Evolutionary conservation across 164 flowering plant genomes (phyloP).

Genomic region (Piper betle): DNA sequence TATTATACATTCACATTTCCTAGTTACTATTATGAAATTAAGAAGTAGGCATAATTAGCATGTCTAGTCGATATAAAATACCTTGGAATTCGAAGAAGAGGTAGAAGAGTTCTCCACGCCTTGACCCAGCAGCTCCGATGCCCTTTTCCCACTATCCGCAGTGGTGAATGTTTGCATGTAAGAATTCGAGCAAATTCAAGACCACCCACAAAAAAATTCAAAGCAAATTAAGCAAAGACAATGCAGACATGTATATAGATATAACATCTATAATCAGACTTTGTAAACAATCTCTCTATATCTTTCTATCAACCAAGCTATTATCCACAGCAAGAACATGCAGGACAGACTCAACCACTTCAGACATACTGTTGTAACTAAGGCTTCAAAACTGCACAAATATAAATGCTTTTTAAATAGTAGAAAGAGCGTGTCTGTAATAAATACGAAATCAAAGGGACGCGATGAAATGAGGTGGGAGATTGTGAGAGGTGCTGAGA

Average conservation of each 20-base stretch:
- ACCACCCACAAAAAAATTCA: neutral
- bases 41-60: no score
- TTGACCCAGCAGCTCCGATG: slow-evolving; percentile 12
- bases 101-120: neutral
- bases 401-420: no score
- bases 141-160: slow-evolving; percentile 14
- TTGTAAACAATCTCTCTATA: slow-evolving; percentile 10
- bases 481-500: neutral
- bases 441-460: no score
- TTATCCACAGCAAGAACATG: slow-evolving; percentile 17
- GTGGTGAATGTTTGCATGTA: slow-evolving; percentile 9
- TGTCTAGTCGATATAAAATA: no score
- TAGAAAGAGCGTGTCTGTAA: no score
- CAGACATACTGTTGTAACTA: no score
- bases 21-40: no score
- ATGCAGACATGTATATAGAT: neutral
- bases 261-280: slow-evolving; percentile 9
- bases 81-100: no score
- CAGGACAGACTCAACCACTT: neutral
- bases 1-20: no score
- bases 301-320: slow-evolving; percentile 9
- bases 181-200: neutral
- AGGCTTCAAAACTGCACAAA: neutral
- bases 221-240: neutral
- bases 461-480: no score